Evolutionary conservation across 2,329 filamentous ascomycete species (phyloP).

Genomic region (Ophiocordyceps camponoti-rufipedis): DNA sequence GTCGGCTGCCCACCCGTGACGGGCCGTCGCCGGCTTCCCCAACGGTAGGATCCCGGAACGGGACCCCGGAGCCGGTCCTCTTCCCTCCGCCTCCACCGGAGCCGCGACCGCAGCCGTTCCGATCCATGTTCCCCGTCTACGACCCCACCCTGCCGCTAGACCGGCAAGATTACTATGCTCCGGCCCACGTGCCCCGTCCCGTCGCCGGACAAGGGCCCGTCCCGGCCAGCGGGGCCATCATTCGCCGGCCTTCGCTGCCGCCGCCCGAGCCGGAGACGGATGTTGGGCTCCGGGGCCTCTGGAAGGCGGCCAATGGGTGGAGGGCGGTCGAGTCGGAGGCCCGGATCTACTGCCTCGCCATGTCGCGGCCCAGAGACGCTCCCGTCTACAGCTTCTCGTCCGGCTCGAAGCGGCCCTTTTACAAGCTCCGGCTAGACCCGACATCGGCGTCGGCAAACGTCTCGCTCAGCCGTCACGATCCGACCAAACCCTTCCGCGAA

Average conservation of each 20-base stretch:
- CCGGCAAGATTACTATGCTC: constrained; percentile 53
- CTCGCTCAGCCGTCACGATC: constrained; percentile 40
- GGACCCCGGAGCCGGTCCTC: not conserved
- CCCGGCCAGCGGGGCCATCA: not conserved
- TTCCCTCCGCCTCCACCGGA: constrained; percentile 17
- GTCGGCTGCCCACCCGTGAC: not conserved
- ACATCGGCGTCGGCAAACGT: constrained; percentile 45
- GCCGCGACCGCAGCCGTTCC: constrained; percentile 28
- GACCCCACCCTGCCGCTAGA: constrained; percentile 47
- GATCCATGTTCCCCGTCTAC: constrained; percentile 62
- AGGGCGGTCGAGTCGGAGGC: constrained; percentile 41
- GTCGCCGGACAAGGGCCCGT: not conserved
- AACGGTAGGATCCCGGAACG: not conserved
- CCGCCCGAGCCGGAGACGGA: constrained; percentile 35
- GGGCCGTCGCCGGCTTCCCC: not conserved
- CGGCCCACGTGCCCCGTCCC: constrained; percentile 37
- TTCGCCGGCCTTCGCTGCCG: constrained; percentile 6
- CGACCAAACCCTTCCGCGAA: constrained; percentile 35
- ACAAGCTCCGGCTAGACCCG: constrained; percentile 44
- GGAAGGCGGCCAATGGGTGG: constrained; percentile 55
- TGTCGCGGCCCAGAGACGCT: constrained; percentile 37
- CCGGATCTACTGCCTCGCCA: constrained; percentile 37
- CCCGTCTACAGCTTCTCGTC: constrained; percentile 51
- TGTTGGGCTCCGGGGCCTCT: constrained; percentile 44
- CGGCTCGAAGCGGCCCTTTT: constrained; percentile 38